Percentiles rank a stretch among this genome's conserved stretches.
Evolutionary conservation across 164 flowering plant species (phyloP).

Genomic region (Magnolia changhungtana): DNA sequence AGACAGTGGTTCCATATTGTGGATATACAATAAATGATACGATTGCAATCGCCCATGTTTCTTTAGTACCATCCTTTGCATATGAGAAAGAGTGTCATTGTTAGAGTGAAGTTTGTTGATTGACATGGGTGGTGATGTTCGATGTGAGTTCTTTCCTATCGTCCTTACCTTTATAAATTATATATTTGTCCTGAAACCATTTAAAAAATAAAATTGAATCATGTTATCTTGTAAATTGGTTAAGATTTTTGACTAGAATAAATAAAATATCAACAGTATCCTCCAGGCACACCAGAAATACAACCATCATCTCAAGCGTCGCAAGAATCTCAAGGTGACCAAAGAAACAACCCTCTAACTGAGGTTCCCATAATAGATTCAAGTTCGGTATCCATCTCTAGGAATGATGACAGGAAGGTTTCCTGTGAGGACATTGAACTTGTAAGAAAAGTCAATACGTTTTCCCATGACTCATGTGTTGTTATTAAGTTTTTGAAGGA

Average conservation of each 20-base stretch:
- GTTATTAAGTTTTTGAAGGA: background rate
- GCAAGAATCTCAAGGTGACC: constrained; percentile 64
- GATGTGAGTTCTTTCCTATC: background rate
- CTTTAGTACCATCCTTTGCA: background rate
- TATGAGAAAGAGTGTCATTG: background rate
- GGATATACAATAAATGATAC: no score
- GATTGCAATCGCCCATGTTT: no score
- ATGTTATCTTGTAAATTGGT: no score
- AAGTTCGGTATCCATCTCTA: constrained; percentile 70
- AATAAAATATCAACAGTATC: background rate
- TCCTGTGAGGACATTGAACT: constrained; percentile 52
- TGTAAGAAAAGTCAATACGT: constrained; percentile 6
- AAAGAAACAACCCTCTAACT: no score
- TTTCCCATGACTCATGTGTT: background rate
- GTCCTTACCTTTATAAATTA: background rate
- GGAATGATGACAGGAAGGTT: constrained; percentile 73
- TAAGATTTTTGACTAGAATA: no score
- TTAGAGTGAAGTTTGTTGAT: background rate
- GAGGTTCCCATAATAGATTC: constrained; percentile 65
- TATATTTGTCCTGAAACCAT: background rate
- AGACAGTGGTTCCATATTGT: no score
- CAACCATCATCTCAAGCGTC: constrained; percentile 55
- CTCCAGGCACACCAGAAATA: constrained; percentile 44
- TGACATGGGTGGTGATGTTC: background rate
- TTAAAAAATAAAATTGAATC: no score